Percentiles rank a stretch among this genome's conserved stretches.
These are phyloP conservation scores for Stephania cephalantha DNA, from an alignment of 164 flowering plant species.

Conservation along the genomic window DNA sequence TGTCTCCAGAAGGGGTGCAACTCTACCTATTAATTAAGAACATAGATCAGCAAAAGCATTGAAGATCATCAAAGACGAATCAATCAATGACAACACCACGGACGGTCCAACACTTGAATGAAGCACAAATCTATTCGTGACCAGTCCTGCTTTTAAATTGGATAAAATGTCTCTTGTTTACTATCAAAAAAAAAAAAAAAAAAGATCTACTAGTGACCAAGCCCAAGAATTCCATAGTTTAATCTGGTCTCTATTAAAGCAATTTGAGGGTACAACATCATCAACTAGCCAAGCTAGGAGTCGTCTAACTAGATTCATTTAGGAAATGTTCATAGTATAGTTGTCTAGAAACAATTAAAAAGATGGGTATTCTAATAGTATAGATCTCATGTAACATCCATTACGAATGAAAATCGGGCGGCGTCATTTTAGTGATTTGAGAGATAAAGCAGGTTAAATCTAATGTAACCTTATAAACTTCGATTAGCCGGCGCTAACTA, in stretches of 20 bases:
- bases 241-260: neutral
- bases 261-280: neutral
- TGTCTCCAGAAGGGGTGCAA: slow-evolving; percentile 75
- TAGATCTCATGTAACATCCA: neutral
- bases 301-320: neutral
- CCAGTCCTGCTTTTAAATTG: neutral
- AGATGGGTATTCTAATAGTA: neutral
- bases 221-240: neutral
- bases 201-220: neutral
- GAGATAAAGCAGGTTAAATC: neutral
- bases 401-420: neutral
- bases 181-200: too few species aligned
- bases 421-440: neutral
- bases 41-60: slow-evolving; percentile 9
- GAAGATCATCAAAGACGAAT: neutral
- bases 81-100: slow-evolving; percentile 1
- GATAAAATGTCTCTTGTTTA: neutral
- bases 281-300: neutral
- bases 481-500: too few species aligned
- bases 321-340: neutral
- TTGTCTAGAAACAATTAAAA: too few species aligned
- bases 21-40: slow-evolving; percentile 39
- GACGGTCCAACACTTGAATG: neutral
- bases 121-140: neutral
- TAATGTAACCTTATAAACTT: too few species aligned